Conservation (phyloP, 805 yeast genomes). For the Kregervanrija pseudodelftensis region DNA sequence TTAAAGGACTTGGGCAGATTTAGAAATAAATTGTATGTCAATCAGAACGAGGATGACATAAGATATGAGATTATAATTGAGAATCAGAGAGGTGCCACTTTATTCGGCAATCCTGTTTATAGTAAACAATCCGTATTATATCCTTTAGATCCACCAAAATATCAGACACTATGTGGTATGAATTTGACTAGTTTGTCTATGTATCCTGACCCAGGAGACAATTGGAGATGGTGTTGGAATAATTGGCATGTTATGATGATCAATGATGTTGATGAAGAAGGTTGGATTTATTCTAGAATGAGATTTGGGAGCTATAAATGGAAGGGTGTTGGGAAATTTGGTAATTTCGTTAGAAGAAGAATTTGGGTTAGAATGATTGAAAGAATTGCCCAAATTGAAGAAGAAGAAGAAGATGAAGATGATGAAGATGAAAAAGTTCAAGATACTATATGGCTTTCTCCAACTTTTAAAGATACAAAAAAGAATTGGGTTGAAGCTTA, state of each 20-base stretch:
- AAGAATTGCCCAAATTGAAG: not conserved
- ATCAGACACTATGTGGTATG: constrained; percentile 37
- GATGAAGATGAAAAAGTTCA: not conserved
- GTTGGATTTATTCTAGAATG: constrained; percentile 44
- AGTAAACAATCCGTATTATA: constrained; percentile 40
- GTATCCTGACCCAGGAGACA: constrained; percentile 41
- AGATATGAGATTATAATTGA: constrained; percentile 40
- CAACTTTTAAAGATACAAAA: not conserved
- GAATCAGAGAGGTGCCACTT: constrained; percentile 46
- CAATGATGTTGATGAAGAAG: constrained; percentile 50
- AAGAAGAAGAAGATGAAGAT: not conserved
- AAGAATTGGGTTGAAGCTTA: not conserved
- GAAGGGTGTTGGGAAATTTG: constrained; percentile 44
- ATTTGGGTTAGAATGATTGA: constrained; percentile 38
- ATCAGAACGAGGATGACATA: not conserved
- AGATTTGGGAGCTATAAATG: constrained; percentile 36
- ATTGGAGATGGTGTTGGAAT: constrained; percentile 53
- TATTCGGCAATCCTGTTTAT: constrained; percentile 46
- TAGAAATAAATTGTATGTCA: constrained; percentile 3
- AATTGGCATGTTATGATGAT: constrained; percentile 48
- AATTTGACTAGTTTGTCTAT: constrained; percentile 24
- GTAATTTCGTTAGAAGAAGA: constrained; percentile 43
- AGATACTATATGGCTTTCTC: no score
- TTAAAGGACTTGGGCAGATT: constrained; percentile 9
- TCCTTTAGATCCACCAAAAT: constrained; percentile 43